Conservation (phyloP, 2,329 filamentous ascomycete genomes). For the Hymenoscyphus linearis region DNA sequence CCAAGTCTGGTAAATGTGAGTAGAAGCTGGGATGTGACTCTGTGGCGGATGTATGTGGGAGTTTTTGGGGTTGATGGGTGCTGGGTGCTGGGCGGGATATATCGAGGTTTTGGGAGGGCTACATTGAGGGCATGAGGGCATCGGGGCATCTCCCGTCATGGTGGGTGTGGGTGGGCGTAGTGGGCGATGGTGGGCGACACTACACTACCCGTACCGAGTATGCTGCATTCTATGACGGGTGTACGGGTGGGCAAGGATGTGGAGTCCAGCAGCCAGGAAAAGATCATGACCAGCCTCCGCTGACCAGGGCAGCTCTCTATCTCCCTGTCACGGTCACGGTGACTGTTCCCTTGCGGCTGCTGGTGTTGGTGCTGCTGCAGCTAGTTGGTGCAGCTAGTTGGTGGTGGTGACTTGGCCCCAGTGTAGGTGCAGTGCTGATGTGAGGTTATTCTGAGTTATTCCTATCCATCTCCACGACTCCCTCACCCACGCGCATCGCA, state of each 20-base stretch:
- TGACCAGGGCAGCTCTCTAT: too few relatives aligned
- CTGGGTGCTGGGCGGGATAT: not conserved
- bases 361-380: too few relatives aligned
- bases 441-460: not conserved
- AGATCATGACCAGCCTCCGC: not conserved
- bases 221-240: too few relatives aligned
- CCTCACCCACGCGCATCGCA: not conserved
- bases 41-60: not conserved
- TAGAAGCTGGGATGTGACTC: not conserved
- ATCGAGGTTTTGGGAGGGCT: not conserved
- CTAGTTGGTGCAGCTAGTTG: not conserved
- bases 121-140: too few relatives aligned
- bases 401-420: not conserved
- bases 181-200: too few relatives aligned
- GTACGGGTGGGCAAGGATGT: slow-evolving; percentile 10
- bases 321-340: not conserved
- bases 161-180: too few relatives aligned
- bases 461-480: not conserved
- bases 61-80: too few relatives aligned
- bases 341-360: not conserved
- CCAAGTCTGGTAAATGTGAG: not conserved
- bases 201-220: too few relatives aligned
- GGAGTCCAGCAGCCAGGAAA: slow-evolving; percentile 6
- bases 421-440: not conserved
- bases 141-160: too few relatives aligned